Base-by-base conservation (phyloP, 2,329 filamentous ascomycete species). In the Aschersonia sp. region DNA sequence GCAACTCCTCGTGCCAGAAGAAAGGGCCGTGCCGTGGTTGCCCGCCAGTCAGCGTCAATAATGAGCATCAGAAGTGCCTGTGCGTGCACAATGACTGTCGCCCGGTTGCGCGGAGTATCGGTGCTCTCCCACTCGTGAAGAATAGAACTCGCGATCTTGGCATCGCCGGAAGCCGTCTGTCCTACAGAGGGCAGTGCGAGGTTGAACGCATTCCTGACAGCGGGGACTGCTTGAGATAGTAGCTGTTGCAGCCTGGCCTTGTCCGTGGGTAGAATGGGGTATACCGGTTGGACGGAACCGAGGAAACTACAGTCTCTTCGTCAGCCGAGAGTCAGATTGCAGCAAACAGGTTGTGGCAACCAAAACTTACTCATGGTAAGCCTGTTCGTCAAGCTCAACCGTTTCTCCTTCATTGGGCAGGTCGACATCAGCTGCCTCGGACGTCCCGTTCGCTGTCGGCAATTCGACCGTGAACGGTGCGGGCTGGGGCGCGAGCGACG, bases 1-100 rank as follows among this genome's bases (percentile, higher is more conserved):
- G 78, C 78, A 10, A 85, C 75, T 5, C 82, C 83, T 43, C 77
- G 73, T 5, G 75, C 77, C n/a, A 87, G 63, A 57, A 84, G 73
- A 10, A 68, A 70, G 0, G 62, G 65, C 47, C 51, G 63, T 55
- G 47, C 77, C 68, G 55, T 72, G 64, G 56, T 78, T 72, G 57
- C 58, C 38, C 63, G 58, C 63, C 63, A 65, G 55, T 84, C 81
- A 2, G 79, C 75, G 51, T 83, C 80, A 31, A 86, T 73, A 9
- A 77, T 74, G 58, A 85, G 72, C 44, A 88, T 67, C 38, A 86
- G 65, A 40, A 86, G 65, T 0, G 78, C 79, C 57, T 86, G 83
- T 5, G 85, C 69, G 57, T 83, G 79, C 0, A 85, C 68, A 29
- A 79, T 67, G 48, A 75, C 68, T 30, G 65, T 63, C 4, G 66